Base-by-base conservation (phyloP, 169 alveolate genomes). In the Neospora caninum region DNA sequence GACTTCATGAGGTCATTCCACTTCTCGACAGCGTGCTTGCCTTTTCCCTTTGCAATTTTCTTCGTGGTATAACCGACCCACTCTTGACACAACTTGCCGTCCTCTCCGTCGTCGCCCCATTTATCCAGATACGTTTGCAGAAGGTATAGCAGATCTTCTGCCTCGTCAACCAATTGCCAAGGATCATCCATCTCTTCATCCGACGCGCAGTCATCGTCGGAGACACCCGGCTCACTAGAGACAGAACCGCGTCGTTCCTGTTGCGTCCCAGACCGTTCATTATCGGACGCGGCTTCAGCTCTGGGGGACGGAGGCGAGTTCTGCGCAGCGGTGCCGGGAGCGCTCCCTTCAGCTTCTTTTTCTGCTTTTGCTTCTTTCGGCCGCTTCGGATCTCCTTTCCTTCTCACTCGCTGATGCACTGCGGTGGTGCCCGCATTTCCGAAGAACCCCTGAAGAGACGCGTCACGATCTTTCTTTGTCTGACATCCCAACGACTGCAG, bases 401-500 rank as follows among this genome's bases (percentile, higher is more conserved):
- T 34, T 43, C 64, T 13, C 13, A 82, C 89, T 43, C 89, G 89
- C 89, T 82, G 89, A 29, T 82, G 89, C 64, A 82, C 89, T 0
- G 25, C 89, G 89, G 22, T 41, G 43, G 31, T 41, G n/a, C 89
- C 89, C 38, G 89, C 89, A 67, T 49, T 82, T 0, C 31, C 95
- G 78, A 93, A 87, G 39, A 93, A 93, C 4, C 93, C 95, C 20
- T 91, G 93, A 42, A 93, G 41, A 69, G 91, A 53, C 36, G 91
- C 95, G 73, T 93, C 95, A 7, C 80, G 89, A 73, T 86, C 95
- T 39, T 54, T 88, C 25, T 89, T 80, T 13, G 95, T 93, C 93
- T 88, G 70, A 89, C 95, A 93, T 0, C 95, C 95, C 88, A 93
- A 45, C 7, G 95, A 93, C 69, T 93, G 95, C 22, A 93, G 91